Evolutionary conservation across 768 basidiomycete genomes (phyloP).

Genomic region (Mycena sanguinolenta): DNA sequence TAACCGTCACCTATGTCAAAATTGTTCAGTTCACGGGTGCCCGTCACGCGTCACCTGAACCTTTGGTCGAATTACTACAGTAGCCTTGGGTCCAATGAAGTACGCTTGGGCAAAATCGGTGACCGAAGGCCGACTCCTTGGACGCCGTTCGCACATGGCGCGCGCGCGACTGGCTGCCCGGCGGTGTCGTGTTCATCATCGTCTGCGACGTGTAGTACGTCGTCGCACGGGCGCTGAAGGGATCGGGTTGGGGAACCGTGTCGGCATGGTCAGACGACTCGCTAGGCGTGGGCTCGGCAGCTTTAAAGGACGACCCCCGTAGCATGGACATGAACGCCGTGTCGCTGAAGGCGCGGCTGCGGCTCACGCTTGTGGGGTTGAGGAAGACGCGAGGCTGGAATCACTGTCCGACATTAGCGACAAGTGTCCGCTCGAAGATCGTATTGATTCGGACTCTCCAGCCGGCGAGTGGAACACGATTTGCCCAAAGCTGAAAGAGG

Average conservation of each 20-base stretch:
- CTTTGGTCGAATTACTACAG: no score
- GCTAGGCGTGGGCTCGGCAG: conserved; percentile 53
- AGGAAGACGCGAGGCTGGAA: conserved; percentile 41
- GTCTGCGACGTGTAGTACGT: conserved; percentile 85
- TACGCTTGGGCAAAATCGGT: no score
- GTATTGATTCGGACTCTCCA: conserved; percentile 39
- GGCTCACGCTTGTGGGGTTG: conserved; percentile 48
- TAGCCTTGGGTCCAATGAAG: no score
- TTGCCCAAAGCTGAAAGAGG: conserved; percentile 77
- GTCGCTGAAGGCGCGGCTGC: conserved; percentile 72
- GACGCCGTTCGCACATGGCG: conserved; percentile 72
- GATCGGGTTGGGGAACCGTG: conserved; percentile 70
- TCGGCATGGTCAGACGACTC: conserved; percentile 49
- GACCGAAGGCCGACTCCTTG: no score
- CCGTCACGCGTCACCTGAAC: no score
- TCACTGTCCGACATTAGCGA: conserved; percentile 41
- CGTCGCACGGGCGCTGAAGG: conserved; percentile 78
- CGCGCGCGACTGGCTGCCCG: conserved; percentile 50
- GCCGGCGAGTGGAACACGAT: conserved; percentile 70
- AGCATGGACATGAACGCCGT: conserved; percentile 72
- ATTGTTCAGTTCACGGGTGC: no score
- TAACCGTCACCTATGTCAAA: no score
- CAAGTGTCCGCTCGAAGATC: conserved; percentile 46
- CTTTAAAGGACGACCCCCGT: conserved; percentile 49
- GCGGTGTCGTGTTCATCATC: conserved; percentile 78